Base-by-base conservation (phyloP, 495 filamentous ascomycete genomes). In the Penicillium robsamsonii region DNA sequence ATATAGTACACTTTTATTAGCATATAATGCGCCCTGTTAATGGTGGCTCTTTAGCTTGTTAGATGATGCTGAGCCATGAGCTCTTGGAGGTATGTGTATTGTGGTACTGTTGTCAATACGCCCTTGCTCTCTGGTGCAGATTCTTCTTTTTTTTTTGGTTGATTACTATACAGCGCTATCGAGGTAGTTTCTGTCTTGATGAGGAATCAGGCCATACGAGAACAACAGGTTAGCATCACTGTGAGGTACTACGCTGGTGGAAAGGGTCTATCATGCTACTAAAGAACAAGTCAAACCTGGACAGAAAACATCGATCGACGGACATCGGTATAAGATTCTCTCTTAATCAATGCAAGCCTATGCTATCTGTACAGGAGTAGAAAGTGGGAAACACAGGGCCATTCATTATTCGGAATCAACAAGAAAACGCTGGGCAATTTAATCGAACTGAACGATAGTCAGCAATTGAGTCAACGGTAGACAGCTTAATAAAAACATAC, bases 401-500 rank as follows among this genome's bases (percentile, higher is more conserved):
- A 62, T 67, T 59, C 58, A 59, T 56, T 38, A 55, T 55, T 50
- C 47, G 40, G 50, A 46, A 33, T 44, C 49, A 55, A 46, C 15
- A 56, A 53, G 49, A 30, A 63, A 52, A 57, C 57, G 62, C 55
- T 50, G 42, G 40, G 38, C 40, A 53, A 62, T 56, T 70, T 72
- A 76, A 62, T 76, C 74, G 60, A 77, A 77, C 72, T 77, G 43
- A n/a, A 17, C 9, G 4, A 37, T 4, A 11, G 44, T 67, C 38
- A 64, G 57, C 47, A 37, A 47, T 4, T 8, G 12, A 13, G 24
- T 20, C 46, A 17, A 12, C 12, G 24, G 8, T n/a, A 10, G 24
- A 35, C 12, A 33, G 31, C 3, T 27, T 22, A 46, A 57, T 12
- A 30, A 17, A 8, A 35, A 70, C 89, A 72, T 82, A 96, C 91